Conservation (phyloP, 106 monocot genomes). For the Vanilla planifolia region DNA sequence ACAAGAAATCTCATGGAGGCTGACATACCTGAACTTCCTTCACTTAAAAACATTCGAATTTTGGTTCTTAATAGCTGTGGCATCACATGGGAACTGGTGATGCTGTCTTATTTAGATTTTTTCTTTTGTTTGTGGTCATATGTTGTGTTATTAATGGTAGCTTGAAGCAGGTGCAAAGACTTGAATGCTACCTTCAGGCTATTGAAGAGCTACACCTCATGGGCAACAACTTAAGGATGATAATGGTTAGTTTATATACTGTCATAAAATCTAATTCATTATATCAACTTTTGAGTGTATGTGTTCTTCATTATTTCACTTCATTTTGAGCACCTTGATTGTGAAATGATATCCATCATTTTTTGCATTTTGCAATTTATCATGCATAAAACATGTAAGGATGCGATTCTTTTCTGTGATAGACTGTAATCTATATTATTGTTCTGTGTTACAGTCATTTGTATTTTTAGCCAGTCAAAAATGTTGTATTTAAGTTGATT, state of each 20-base stretch:
- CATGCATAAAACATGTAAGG: too few relatives aligned
- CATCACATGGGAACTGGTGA: constrained; percentile 77
- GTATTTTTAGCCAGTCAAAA: too few relatives aligned
- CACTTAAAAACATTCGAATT: constrained; percentile 42
- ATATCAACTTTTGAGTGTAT: too few relatives aligned
- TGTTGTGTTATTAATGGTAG: constrained; percentile 5
- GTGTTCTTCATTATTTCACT: too few relatives aligned
- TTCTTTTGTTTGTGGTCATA: background rate
- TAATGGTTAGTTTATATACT: background rate
- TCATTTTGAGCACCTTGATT: too few relatives aligned
- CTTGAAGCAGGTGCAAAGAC: constrained; percentile 69
- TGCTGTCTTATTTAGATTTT: background rate
- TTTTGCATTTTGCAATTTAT: too few relatives aligned
- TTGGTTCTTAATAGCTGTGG: constrained; percentile 90
- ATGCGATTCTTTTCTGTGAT: too few relatives aligned
- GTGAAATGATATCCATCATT: too few relatives aligned
- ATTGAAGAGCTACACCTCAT: constrained; percentile 85
- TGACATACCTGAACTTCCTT: constrained; percentile 35
- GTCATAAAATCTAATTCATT: too few relatives aligned
- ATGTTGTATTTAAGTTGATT: too few relatives aligned
- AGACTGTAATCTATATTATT: too few relatives aligned
- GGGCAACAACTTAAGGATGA: constrained; percentile 49
- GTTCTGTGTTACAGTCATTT: too few relatives aligned
- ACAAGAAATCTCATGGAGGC: constrained; percentile 53
- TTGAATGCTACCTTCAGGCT: constrained; percentile 50